Evolutionary conservation across 2,329 filamentous ascomycete genomes (phyloP), one percentile per base, ranked within the genome.

Genomic region (Epichloe uncinata): DNA sequence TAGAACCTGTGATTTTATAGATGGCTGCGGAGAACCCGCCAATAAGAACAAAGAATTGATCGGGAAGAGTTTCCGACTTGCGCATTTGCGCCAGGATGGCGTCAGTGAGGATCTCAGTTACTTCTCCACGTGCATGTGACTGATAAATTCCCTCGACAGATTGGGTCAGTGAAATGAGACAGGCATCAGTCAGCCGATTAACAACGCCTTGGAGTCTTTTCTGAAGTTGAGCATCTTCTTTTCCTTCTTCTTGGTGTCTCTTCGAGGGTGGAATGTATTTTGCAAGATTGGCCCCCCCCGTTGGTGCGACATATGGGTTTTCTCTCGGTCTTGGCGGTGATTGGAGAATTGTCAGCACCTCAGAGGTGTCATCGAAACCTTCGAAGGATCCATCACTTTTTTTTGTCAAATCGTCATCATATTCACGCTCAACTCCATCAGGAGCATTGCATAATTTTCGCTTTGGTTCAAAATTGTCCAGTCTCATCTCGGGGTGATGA

Each of bases 151-250:
- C 81, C 61, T 95, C 88, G 34, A 95, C 75, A 16, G 94, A 85
- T 42, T 78, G 77, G 3, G 96, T 70, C 48, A 97, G 95, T 2
- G 87, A 85, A 5, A 95, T 66, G 54, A 98, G 73, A 58, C 93
- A 97, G 37, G 88, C 82, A 62, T 97, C 91, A 0, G 93, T 96
- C 35, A 98, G 74, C 61, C 91, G 84, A 66, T 98, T 98, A 61
- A 98, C 77, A 16, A 93, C 75, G 61, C 93, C 91, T 63, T 97
- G 89, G 0, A 87, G 74, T 60, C 94, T 87, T 54, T 87, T 81
- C 52, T 82, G 81, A 47, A 98, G 70, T 38, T 85, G 81, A 12
- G 73, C 72, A 45, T 94, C 85, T 1, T 77, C 82, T 0, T 80
- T 79, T 1, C 76, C 73, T 35, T 75, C 70, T 56, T 77, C 82